Evolutionary conservation across 2,329 filamentous ascomycete species (phyloP), one percentile per base, ranked within the genome.

Genomic region (Penicillium nordicum): DNA sequence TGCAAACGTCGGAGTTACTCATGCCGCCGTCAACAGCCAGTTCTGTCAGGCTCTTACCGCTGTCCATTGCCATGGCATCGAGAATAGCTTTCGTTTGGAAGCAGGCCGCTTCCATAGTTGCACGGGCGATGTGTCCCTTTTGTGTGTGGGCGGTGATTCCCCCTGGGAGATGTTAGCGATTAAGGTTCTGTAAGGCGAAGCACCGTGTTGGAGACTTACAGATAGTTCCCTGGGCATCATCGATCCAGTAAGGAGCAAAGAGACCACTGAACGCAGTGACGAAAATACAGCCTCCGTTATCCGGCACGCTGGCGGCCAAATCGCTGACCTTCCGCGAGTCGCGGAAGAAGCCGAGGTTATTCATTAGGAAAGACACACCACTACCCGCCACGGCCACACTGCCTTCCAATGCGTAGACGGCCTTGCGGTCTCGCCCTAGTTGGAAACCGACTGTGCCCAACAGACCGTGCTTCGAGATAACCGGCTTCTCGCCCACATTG

Each of bases 161-260:
- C 67, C 93, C 85, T 85, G 58, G 42, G 16, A 9, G 16, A 21
- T 10, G 29, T 64, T 57, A 32, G 55, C 29, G 12, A 46, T 41
- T 41, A 61, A 51, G 52, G 23, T 48, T 52, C n/a, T n/a, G 16
- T 4, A 2, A 40, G n/a, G 14, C 32, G 29, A 50, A 12, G 30
- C 2, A 50, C 21, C 25, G 25, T 27, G 18, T 10, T 25, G 7
- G 25, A 45, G 8, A 78, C 82, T 76, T 78, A 86, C 83, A 92
- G 54, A 94, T 85, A 5, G 92, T 96, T 57, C 92, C 92, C 72
- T 92, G 88, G 21, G 91, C 91, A 75, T 95, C 90, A 70, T 96
- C 91, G 59, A 96, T 93, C 92, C 92, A 96, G 74, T 96, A 96
- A 0, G 92, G 92, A 1, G 92, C 92, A 71, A 96, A 96, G 3